phyloP scores from a whole-genome alignment of 164 flowering plant species.

The Hamamelis virginiana region DNA sequence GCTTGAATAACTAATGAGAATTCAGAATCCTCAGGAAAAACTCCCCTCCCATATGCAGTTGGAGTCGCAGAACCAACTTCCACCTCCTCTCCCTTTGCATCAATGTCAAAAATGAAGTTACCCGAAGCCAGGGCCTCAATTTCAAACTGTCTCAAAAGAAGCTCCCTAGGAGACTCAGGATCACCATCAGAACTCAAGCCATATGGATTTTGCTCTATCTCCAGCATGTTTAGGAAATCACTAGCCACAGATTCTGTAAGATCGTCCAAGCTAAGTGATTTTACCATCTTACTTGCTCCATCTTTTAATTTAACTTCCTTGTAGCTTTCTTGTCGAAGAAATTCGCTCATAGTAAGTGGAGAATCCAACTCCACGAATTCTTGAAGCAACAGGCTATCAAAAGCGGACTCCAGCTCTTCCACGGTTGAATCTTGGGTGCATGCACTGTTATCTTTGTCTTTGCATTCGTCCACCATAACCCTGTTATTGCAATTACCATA shows the following conservation, averaged over 20 bases:
- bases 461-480: constrained; percentile 9
- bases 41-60: background rate
- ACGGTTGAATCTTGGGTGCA: constrained; percentile 26
- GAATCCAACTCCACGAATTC: constrained; percentile 20
- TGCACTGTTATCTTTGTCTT: constrained; percentile 19
- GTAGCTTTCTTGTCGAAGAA: constrained; percentile 12
- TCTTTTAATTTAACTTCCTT: constrained; percentile 18
- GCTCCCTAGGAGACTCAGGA: constrained; percentile 54
- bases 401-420: constrained; percentile 26
- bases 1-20: constrained; percentile 10
- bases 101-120: constrained; percentile 25
- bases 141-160: constrained; percentile 43
- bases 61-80: constrained; percentile 7
- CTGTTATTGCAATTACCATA: constrained; percentile 14
- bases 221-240: constrained; percentile 59
- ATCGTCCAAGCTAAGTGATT: constrained; percentile 48
- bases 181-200: constrained; percentile 30
- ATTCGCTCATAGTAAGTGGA: constrained; percentile 2
- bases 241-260: constrained; percentile 43
- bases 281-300: constrained; percentile 20
- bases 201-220: constrained; percentile 21
- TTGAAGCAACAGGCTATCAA: constrained; percentile 4
- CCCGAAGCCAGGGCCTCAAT: constrained; percentile 34
- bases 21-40: constrained; percentile 16
- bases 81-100: constrained; percentile 15